A percentile compares a stretch with the other conserved stretches of the same genome.
Evolutionary conservation across 1,139 yeast species (phyloP).

Genomic region (Diutina neorugosa): DNA sequence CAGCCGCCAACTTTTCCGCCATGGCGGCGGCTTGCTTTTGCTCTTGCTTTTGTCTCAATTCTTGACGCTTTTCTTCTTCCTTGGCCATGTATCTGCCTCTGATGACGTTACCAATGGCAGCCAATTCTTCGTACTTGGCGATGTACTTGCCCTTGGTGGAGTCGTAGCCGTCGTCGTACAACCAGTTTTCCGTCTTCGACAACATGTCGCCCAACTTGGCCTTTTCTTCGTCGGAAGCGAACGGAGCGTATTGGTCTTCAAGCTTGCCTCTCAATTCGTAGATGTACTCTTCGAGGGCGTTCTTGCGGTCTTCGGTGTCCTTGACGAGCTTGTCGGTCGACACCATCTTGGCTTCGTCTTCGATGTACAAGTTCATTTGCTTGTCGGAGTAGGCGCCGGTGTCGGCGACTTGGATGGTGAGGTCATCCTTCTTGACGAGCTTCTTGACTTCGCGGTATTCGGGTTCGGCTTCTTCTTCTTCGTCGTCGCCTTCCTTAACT

Average conservation of each 20-base stretch:
- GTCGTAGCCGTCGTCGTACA: constrained; percentile 95
- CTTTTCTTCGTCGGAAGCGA: constrained; percentile 89
- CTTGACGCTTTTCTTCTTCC: constrained; percentile 92
- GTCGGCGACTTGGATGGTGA: constrained; percentile 40
- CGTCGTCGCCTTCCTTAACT: constrained; percentile 39
- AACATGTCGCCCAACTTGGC: constrained; percentile 60
- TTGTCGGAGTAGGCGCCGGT: constrained; percentile 57
- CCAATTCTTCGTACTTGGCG: constrained; percentile 96
- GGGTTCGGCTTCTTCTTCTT: constrained; percentile 54
- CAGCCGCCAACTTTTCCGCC: constrained; percentile 86
- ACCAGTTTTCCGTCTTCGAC: constrained; percentile 92
- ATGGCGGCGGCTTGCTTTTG: constrained; percentile 77
- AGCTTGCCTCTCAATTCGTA: constrained; percentile 95
- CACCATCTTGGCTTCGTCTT: constrained; percentile 73
- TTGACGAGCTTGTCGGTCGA: constrained; percentile 93
- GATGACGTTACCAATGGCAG: constrained; percentile 86
- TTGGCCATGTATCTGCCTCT: constrained; percentile 91
- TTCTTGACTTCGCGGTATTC: constrained; percentile 86
- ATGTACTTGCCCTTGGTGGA: constrained; percentile 93
- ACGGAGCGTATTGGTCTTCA: constrained; percentile 80
- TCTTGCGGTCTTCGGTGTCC: constrained; percentile 98
- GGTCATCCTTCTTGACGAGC: constrained; percentile 83
- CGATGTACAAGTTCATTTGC: constrained; percentile 50
- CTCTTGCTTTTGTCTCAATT: constrained; percentile 77
- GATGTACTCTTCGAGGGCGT: constrained; percentile 95